These are phyloP conservation scores for Sarocladium strictum DNA, from an alignment of 2,329 filamentous ascomycete species.

Conservation along the genomic window DNA sequence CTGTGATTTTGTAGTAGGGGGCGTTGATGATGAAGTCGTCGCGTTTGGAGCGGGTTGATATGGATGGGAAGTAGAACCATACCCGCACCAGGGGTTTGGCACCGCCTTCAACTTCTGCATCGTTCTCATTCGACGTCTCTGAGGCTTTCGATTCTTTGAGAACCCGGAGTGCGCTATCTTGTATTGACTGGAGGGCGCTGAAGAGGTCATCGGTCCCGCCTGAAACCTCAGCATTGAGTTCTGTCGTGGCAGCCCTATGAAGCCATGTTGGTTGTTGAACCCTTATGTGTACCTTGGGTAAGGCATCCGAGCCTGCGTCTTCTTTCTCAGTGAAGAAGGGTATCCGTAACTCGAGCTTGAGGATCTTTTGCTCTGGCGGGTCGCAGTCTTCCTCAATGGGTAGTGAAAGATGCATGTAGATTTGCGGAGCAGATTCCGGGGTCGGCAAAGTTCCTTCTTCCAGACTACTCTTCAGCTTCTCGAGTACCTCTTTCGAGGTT, in stretches of 20 bases:
- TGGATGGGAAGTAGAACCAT: slow-evolving; percentile 60
- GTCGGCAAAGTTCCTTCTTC: not conserved
- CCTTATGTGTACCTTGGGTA: slow-evolving; percentile 34
- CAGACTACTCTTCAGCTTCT: slow-evolving; percentile 18
- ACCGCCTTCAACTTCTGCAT: not conserved
- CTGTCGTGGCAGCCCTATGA: slow-evolving; percentile 38
- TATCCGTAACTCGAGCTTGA: not conserved
- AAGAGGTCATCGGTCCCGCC: slow-evolving; percentile 34
- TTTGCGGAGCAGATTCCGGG: not conserved
- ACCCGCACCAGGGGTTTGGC: slow-evolving; percentile 38
- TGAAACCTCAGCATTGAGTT: slow-evolving; percentile 33
- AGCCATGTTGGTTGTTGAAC: slow-evolving; percentile 47
- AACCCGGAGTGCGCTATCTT: not conserved
- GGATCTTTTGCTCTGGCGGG: not conserved
- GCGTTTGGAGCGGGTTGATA: slow-evolving; percentile 52
- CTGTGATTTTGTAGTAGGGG: slow-evolving; percentile 45
- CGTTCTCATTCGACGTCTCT: slow-evolving; percentile 1
- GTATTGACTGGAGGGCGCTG: slow-evolving; percentile 12
- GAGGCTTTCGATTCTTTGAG: not conserved
- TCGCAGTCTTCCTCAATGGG: not conserved
- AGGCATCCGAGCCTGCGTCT: slow-evolving; percentile 22
- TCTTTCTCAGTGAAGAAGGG: slow-evolving; percentile 10
- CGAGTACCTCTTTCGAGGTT: slow-evolving; percentile 13
- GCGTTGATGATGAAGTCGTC: slow-evolving; percentile 51
- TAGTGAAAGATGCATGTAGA: not conserved